Percentiles rank a stretch among this genome's conserved stretches.
Evolutionary conservation across 2,329 filamentous ascomycete species (phyloP).

Genomic region (Penicillium sp.): DNA sequence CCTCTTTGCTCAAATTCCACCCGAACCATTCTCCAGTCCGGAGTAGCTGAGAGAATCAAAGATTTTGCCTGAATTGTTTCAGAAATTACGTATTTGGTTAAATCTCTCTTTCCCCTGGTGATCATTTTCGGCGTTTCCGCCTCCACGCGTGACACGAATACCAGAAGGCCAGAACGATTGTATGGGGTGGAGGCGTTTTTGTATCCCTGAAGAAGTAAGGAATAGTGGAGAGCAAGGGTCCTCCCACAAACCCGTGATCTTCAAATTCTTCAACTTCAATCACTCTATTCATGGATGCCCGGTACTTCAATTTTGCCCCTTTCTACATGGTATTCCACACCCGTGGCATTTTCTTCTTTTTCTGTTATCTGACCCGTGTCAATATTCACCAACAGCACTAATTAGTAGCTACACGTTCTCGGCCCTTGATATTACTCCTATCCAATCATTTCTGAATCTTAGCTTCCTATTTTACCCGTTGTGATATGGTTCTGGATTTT

Average conservation of each 20-base stretch:
- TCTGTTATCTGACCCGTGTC: conserved; percentile 11
- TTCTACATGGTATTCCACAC: background rate
- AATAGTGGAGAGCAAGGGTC: conserved; percentile 14
- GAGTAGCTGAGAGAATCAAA: conserved; percentile 6
- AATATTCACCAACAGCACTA: conserved; percentile 19
- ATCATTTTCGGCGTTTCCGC: conserved; percentile 8
- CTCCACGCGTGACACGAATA: conserved; percentile 17
- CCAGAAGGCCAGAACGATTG: conserved; percentile 8
- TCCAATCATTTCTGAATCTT: conserved; percentile 17
- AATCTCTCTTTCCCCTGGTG: conserved; percentile 10
- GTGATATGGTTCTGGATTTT: conserved; percentile 13
- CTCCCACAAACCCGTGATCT: conserved; percentile 13
- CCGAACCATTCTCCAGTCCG: background rate
- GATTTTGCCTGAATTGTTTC: conserved; percentile 22
- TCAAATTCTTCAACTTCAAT: background rate
- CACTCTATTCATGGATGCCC: conserved; percentile 5
- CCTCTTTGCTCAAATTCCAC: background rate
- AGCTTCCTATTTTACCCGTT: conserved; percentile 26
- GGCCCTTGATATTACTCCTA: conserved; percentile 2
- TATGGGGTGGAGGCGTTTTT: conserved; percentile 10
- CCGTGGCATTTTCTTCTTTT: conserved; percentile 9
- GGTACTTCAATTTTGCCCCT: conserved; percentile 1
- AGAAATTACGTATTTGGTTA: conserved; percentile 13
- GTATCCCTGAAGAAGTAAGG: conserved; percentile 14
- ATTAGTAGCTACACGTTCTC: background rate